Base-by-base conservation (phyloP, 208 protist species). In the Leishmania tarentolae region DNA sequence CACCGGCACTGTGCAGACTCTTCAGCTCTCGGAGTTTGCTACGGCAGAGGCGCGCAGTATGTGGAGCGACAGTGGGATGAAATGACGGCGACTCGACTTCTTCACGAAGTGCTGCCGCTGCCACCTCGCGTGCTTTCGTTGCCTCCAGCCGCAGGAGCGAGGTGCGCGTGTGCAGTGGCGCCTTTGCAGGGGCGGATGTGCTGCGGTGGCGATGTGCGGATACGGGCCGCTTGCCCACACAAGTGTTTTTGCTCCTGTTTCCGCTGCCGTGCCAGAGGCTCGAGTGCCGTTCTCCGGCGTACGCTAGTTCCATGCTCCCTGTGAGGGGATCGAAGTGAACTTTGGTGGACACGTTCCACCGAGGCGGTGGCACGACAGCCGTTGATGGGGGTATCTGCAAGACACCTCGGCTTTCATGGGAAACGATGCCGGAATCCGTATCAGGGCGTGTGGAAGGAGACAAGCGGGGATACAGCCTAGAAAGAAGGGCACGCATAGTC, bases 101-200 rank as follows among this genome's bases (percentile, higher is more conserved):
- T 47, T 74, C 78, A 35, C 44, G 47, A 40, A 56, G 17, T 17
- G 52, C 63, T 24, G 61, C 77, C 31, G 79, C 82, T 31, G 63
- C 63, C 0, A 56, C 74, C 35, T 79, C 73, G 8, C 78, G 82
- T 44, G 76, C 78, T 15, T 63, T 37, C 57, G 69, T 82, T 6
- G 47, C 73, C 35, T 81, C 76, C 42, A 81, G 42, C 7, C 82
- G 71, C 73, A 85, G 31, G 6, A 85, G 77, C 13, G 74, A 75
- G 15, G 82, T 72, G 61, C 82, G 82, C 0, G 82, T 85, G 46
- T 77, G 82, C 21, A 82, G 77, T 5, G 82, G 77, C 2, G 73
- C 52, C 65, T 68, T 46, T 42, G 61, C 47, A 0, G 69, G 40
- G 24, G 73, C 70, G 0, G 76, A 79, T 3, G 13, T 40, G 57